Evolutionary conservation across 1,284 basidiomycete species (phyloP).

Genomic region (Apiotrichum domesticum): DNA sequence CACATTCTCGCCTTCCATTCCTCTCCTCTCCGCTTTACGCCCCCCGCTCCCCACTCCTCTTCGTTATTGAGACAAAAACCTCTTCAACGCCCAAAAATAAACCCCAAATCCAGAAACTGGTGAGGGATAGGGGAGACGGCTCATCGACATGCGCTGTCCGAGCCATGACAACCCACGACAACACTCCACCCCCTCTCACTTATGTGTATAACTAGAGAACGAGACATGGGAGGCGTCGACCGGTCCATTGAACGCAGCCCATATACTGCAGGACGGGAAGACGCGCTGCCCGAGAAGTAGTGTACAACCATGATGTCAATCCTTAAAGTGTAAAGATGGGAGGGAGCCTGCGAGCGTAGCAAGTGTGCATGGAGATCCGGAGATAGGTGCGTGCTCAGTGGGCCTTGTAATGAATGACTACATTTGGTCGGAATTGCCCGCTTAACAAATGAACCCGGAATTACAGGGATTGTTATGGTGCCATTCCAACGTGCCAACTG

Average conservation of each 20-base stretch:
- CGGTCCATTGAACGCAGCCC: neutral
- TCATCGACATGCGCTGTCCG: too few species aligned
- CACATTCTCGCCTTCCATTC: too few species aligned
- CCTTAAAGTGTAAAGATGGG: neutral
- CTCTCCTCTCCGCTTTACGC: too few species aligned
- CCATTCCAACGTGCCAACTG: too few species aligned
- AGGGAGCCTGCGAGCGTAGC: too few species aligned
- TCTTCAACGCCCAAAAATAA: neutral
- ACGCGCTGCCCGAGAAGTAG: neutral
- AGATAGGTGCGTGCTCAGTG: too few species aligned
- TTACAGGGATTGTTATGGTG: too few species aligned
- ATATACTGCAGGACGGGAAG: neutral
- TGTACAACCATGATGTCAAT: conserved; percentile 2
- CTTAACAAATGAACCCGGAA: too few species aligned
- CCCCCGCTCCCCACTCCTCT: neutral
- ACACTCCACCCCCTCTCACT: neutral
- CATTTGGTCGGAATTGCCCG: too few species aligned
- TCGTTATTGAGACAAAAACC: neutral
- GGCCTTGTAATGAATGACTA: too few species aligned
- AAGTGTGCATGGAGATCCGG: too few species aligned
- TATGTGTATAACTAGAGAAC: neutral
- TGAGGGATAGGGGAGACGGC: neutral
- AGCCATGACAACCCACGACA: too few species aligned
- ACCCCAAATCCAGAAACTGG: neutral
- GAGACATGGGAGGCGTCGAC: neutral